Base-by-base conservation (phyloP, 1,284 basidiomycete genomes). In the Neotropicomus parvogracilis region DNA sequence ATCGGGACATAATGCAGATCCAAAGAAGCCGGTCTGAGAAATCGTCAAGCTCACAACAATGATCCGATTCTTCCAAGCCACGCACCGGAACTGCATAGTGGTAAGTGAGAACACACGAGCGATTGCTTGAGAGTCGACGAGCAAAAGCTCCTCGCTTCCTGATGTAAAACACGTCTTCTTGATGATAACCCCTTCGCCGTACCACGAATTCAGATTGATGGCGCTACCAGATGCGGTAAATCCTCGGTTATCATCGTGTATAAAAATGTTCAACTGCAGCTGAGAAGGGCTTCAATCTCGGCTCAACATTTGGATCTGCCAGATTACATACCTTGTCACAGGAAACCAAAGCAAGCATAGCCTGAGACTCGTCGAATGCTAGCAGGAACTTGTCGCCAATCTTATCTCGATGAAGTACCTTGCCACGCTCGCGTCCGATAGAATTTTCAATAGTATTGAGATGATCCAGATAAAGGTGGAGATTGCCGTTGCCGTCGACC, bases 61-160 rank as follows among this genome's bases (percentile, higher is more conserved):
- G n/a, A n/a, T 28, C 17, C 4, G 10, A 35, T 28, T 24, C 7
- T 38, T 5, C 11, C 1, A n/a, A 31, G 12, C 14, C 6, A 48
- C 58, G 14, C 31, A 80, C 80, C 80, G 65, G 46, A 79, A 79
- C 51, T 78, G 75, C 56, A 76, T 69, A 0, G 75, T 76, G 1
- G 74, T 59, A 16, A 79, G 59, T 3, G 79, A 81, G 50, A 74
- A 82, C 6, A 81, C 70, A 1, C 78, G 62, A 1, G 70, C 72
- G 29, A 68, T 63, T 1, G 59, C 64, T 21, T 46, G 58, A 10
- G 69, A 66, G 46, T 81, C 78, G 13, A 81, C 58, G 6, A 81
- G 60, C 0, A 76, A 54, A 8, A 82, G 54, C 39, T 81, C 79
- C 41, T 81, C 79, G 29, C 59, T 70, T 7, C 78, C 75, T 10